A percentile compares a stretch with the other conserved stretches of the same genome.
Conservation (phyloP, 352 stramenopile species). For the Phytophthora pisi region DNA sequence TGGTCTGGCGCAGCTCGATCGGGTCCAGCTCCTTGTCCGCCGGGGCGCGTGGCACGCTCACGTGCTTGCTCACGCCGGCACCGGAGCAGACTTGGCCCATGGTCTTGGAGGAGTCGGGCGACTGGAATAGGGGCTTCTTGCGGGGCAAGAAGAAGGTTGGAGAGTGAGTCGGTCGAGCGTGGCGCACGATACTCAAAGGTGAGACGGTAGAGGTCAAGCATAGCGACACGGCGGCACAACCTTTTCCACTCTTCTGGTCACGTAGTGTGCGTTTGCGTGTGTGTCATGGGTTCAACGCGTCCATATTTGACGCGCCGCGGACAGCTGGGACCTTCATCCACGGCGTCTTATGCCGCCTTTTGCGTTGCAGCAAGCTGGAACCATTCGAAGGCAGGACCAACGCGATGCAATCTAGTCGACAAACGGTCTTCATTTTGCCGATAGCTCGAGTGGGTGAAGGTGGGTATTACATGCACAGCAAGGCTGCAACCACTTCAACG, state of each 20-base stretch:
- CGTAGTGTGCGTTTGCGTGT: neutral
- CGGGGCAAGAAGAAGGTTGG: constrained; percentile 36
- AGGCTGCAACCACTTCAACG: neutral
- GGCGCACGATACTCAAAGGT: neutral
- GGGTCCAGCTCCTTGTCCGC: constrained; percentile 33
- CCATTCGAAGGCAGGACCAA: neutral
- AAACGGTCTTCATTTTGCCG: neutral
- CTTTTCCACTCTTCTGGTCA: constrained; percentile 18
- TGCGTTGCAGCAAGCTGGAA: neutral
- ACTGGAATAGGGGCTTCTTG: constrained; percentile 18
- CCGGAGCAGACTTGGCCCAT: constrained; percentile 72
- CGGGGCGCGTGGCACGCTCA: constrained; percentile 34
- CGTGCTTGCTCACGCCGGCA: constrained; percentile 51
- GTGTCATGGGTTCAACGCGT: constrained; percentile 30
- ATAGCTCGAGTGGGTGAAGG: neutral
- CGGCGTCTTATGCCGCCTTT: constrained; percentile 4
- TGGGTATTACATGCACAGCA: neutral
- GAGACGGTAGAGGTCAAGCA: neutral
- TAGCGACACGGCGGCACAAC: neutral
- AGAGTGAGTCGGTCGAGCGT: constrained; percentile 29
- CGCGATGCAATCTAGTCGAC: neutral
- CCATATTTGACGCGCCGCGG: constrained; percentile 1
- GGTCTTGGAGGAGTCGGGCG: constrained; percentile 4
- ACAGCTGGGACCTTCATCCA: constrained; percentile 23
- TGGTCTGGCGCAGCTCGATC: constrained; percentile 29